Percentiles rank a stretch among this genome's conserved stretches.
phyloP scores from a whole-genome alignment of 164 flowering plant genomes.

The Stephania japonica region DNA sequence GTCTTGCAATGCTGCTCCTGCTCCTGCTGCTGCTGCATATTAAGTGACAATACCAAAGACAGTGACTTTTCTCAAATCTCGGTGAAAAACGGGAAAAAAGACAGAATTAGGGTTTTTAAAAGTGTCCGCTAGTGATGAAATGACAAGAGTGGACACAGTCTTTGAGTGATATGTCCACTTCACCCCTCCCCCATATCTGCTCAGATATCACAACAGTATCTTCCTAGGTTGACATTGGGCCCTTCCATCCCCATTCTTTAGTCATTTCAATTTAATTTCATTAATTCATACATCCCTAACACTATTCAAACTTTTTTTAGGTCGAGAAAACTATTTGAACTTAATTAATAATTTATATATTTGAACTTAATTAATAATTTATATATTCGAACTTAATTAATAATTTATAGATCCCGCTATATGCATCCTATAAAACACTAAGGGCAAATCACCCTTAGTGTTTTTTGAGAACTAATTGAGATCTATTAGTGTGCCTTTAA shows the following conservation, averaged over 20 bases:
- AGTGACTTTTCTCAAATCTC: conserved; percentile 39
- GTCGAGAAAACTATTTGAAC: too few species aligned
- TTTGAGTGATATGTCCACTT: conserved; percentile 10
- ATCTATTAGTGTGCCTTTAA: too few species aligned
- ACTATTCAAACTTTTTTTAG: too few species aligned
- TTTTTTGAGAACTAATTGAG: too few species aligned
- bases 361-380: too few species aligned
- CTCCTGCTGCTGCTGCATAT: conserved; percentile 8
- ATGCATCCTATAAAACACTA: too few species aligned
- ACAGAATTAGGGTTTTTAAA: conserved; percentile 3
- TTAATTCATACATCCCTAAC: too few species aligned
- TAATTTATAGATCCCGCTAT: too few species aligned
- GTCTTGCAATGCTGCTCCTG: not conserved
- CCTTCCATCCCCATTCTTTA: not conserved
- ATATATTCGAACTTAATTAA: too few species aligned
- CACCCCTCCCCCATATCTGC: conserved; percentile 9
- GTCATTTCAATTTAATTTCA: not conserved
- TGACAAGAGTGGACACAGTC: conserved; percentile 14
- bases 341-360: too few species aligned
- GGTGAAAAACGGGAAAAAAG: conserved; percentile 28
- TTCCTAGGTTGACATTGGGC: not conserved
- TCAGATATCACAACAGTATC: not conserved
- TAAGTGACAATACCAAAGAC: conserved; percentile 39
- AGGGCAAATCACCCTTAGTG: too few species aligned
- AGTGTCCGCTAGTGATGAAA: not conserved